Evolutionary conservation across 768 basidiomycete genomes (phyloP).

Genomic region (Crassisporium funariophilum): DNA sequence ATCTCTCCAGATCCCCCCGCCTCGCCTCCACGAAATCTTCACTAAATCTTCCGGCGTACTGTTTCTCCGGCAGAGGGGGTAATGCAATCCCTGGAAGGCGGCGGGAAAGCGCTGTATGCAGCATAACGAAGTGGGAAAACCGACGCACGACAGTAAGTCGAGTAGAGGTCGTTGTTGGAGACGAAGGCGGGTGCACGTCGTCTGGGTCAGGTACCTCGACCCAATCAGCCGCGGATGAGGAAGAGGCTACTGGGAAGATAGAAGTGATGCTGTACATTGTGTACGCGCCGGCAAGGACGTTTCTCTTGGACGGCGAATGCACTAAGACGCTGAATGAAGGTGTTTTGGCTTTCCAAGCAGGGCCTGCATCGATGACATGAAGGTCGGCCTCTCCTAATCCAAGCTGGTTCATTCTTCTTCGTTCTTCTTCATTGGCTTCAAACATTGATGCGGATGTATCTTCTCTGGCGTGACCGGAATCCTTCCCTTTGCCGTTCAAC

Average conservation of each 20-base stretch:
- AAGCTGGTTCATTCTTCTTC: constrained; percentile 36
- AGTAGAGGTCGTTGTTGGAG: constrained; percentile 29
- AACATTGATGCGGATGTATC: constrained; percentile 32
- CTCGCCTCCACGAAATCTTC: constrained; percentile 83
- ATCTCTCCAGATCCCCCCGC: constrained; percentile 79
- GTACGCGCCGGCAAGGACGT: constrained; percentile 66
- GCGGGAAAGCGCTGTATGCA: constrained; percentile 70
- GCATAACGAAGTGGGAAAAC: constrained; percentile 81
- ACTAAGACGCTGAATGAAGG: constrained; percentile 75
- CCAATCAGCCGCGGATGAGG: constrained; percentile 21
- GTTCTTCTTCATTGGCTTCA: constrained; percentile 45
- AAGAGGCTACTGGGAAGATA: constrained; percentile 45
- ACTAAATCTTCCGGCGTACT: constrained; percentile 79
- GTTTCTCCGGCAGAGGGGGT: constrained; percentile 84
- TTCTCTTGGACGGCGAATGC: constrained; percentile 79
- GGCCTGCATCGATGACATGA: constrained; percentile 73
- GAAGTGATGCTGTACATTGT: constrained; percentile 80
- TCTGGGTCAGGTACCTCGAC: constrained; percentile 27
- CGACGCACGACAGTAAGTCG: constrained; percentile 78
- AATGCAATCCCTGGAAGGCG: constrained; percentile 76
- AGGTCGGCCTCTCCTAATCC: constrained; percentile 61
- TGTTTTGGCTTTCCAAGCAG: constrained; percentile 72
- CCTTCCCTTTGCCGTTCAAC: constrained; percentile 1
- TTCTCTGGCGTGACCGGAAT: constrained; percentile 29
- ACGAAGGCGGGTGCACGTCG: constrained; percentile 24